Percentiles rank a stretch among this genome's conserved stretches.
phyloP scores from a whole-genome alignment of 345 rosid species.

The Brassica cretica region DNA sequence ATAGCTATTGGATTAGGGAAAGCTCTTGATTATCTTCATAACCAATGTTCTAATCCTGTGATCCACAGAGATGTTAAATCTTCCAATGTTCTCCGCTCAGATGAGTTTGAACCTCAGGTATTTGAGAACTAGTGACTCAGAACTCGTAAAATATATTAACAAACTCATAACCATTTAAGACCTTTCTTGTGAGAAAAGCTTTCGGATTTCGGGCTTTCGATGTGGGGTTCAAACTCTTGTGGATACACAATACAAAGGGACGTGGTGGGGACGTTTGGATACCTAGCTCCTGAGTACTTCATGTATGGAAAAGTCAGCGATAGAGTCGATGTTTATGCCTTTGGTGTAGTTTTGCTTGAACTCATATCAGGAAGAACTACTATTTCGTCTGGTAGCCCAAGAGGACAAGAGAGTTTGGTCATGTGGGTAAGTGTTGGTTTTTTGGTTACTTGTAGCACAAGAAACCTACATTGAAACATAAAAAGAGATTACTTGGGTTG shows the following conservation, averaged over 20 bases:
- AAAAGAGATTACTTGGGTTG: constrained; percentile 34
- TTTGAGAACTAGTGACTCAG: background rate
- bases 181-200: constrained; percentile 43
- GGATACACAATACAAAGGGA: constrained; percentile 59
- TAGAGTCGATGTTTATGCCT: constrained; percentile 90
- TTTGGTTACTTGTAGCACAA: constrained; percentile 2
- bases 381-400: constrained; percentile 52
- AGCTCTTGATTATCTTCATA: constrained; percentile 73
- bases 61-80: constrained; percentile 93
- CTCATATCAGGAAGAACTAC: constrained; percentile 80
- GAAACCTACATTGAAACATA: background rate
- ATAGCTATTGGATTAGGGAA: constrained; percentile 71
- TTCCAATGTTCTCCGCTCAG: constrained; percentile 81
- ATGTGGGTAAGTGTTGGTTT: constrained; percentile 72
- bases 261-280: constrained; percentile 92
- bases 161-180: background rate
- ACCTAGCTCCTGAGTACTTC: constrained; percentile 96
- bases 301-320: constrained; percentile 95
- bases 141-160: background rate
- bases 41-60: constrained; percentile 61
- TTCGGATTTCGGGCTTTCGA: constrained; percentile 89
- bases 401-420: constrained; percentile 81
- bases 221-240: constrained; percentile 73
- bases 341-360: constrained; percentile 88
- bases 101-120: constrained; percentile 79